phyloP scores from a whole-genome alignment of 495 filamentous ascomycete species.

The Clohesyomyces aquaticus region DNA sequence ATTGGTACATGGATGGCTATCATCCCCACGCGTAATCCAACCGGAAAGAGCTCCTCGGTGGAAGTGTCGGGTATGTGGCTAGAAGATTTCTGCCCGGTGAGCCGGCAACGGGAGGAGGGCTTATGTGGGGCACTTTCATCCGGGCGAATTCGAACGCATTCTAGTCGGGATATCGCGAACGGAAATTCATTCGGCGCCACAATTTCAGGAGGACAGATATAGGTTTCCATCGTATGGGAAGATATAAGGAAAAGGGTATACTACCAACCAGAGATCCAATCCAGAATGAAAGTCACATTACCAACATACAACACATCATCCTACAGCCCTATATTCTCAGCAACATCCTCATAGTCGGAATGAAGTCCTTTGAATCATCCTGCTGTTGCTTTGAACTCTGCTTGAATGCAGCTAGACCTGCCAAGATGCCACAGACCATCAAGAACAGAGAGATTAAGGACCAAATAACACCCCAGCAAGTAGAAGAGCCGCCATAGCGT shows the following conservation, averaged over 20 bases:
- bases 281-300: not conserved
- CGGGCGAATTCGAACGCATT: too few species aligned
- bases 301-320: not conserved
- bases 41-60: too few species aligned
- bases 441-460: conserved; percentile 69
- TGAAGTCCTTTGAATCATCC: conserved; percentile 68
- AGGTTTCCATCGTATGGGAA: not conserved
- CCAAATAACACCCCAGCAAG: conserved; percentile 83
- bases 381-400: conserved; percentile 68
- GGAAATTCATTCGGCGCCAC: not conserved
- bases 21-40: too few species aligned
- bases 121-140: too few species aligned
- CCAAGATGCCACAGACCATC: conserved; percentile 72
- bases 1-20: too few species aligned
- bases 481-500: conserved; percentile 75
- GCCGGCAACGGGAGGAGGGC: too few species aligned
- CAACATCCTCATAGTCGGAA: conserved; percentile 52
- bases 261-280: not conserved
- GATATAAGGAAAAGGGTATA: conserved; percentile 17
- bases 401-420: conserved; percentile 74
- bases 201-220: not conserved
- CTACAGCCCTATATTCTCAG: conserved; percentile 20
- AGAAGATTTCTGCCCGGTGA: too few species aligned
- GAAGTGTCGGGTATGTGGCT: too few species aligned
- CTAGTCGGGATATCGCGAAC: not conserved